phyloP scores from a whole-genome alignment of 768 basidiomycete genomes.

The Boletellus sp. region DNA sequence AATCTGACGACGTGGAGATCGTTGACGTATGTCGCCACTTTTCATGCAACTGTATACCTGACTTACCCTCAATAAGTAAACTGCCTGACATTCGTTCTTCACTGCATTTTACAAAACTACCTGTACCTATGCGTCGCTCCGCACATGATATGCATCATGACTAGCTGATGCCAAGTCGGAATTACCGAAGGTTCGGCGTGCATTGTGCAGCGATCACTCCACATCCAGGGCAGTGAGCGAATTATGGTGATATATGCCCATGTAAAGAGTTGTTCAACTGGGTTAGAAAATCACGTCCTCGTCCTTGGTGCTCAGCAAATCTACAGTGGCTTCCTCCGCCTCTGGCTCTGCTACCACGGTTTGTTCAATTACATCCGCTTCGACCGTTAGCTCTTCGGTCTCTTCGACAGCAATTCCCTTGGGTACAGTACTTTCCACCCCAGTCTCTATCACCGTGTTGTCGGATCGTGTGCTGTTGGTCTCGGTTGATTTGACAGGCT shows the following conservation, averaged over 20 bases:
- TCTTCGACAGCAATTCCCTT: constrained; percentile 11
- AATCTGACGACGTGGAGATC: constrained; percentile 70
- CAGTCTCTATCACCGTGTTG: background rate
- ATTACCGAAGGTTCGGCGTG: constrained; percentile 2
- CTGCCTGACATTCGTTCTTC: constrained; percentile 1
- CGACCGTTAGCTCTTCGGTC: constrained; percentile 13
- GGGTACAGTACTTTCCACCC: background rate
- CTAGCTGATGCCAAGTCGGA: constrained; percentile 8
- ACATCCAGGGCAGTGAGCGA: background rate
- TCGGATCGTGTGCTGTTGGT: constrained; percentile 3
- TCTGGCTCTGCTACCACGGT: constrained; percentile 11
- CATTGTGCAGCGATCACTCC: constrained; percentile 8
- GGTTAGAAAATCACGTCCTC: constrained; percentile 88
- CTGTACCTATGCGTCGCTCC: constrained; percentile 61
- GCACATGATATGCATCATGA: constrained; percentile 58
- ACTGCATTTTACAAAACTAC: constrained; percentile 43
- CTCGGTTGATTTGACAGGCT: constrained; percentile 3
- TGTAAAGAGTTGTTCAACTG: background rate
- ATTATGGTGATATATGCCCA: constrained; percentile 13
- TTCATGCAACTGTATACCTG: constrained; percentile 7
- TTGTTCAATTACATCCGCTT: constrained; percentile 27
- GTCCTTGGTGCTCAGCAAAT: constrained; percentile 85
- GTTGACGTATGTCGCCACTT: constrained; percentile 59
- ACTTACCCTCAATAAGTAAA: constrained; percentile 24
- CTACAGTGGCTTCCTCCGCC: constrained; percentile 36